These are phyloP conservation scores for Jatropha podagrica DNA, from an alignment of 441 rosid genomes.

Conservation along the genomic window DNA sequence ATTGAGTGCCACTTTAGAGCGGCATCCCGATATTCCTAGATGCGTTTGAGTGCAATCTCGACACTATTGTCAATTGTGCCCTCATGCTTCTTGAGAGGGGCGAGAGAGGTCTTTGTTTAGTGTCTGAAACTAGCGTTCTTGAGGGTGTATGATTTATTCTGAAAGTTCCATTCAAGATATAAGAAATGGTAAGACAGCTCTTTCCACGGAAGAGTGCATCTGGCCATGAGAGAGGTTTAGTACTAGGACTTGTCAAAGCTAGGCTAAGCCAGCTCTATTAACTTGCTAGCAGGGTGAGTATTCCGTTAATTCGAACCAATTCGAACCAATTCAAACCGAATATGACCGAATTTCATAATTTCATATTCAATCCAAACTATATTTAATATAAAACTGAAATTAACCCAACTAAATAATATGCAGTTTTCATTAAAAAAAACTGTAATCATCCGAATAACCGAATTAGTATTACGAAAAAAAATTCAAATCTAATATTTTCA, in stretches of 20 bases:
- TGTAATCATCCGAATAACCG: no score
- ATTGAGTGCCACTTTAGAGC: constrained; percentile 53
- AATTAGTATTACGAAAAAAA: no score
- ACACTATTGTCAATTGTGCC: constrained; percentile 81
- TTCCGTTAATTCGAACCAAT: no score
- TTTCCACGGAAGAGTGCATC: constrained; percentile 96
- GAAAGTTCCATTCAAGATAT: constrained; percentile 66
- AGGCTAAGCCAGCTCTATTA: constrained; percentile 68
- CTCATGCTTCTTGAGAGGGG: constrained; percentile 73
- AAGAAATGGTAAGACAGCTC: constrained; percentile 98
- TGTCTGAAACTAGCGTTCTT: constrained; percentile 63
- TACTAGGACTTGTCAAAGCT: constrained; percentile 93
- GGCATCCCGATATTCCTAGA: constrained; percentile 52
- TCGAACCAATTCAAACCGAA: no score
- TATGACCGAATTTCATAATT: no score
- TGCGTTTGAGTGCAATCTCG: constrained; percentile 64
- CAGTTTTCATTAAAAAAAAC: no score
- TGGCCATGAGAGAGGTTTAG: constrained; percentile 91
- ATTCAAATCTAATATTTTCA: no score
- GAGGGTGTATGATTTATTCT: constrained; percentile 75
- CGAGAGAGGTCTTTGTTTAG: constrained; percentile 74
- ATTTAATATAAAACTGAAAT: no score
- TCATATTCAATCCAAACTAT: no score
- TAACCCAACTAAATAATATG: no score
- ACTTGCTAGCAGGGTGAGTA: no score